Evolutionary conservation across 148 eudicot species (phyloP).

Genomic region (Agrostemma githago): DNA sequence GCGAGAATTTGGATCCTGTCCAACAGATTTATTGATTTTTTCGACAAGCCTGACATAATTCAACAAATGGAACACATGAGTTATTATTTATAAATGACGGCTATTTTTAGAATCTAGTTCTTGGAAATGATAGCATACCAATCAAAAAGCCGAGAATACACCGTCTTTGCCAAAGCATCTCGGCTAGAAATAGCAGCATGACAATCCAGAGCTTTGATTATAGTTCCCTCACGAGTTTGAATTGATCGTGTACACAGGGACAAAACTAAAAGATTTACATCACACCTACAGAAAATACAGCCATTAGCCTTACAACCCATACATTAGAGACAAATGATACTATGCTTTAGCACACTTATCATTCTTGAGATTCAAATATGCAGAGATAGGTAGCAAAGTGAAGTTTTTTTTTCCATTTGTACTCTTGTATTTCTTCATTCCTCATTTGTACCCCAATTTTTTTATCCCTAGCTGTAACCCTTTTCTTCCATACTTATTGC

Average conservation of each 20-base stretch:
- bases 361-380: background rate
- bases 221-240: conserved; percentile 91
- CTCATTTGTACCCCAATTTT: too few relatives aligned
- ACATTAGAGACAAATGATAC: background rate
- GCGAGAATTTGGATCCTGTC: conserved; percentile 76
- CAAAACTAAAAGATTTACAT: conserved; percentile 61
- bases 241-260: conserved; percentile 85
- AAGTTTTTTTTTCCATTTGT: too few relatives aligned
- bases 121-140: conserved; percentile 47
- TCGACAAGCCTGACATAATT: conserved; percentile 78
- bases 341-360: background rate
- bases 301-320: background rate
- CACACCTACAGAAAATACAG: conserved; percentile 55
- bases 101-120: background rate
- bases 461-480: too few relatives aligned
- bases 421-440: too few relatives aligned
- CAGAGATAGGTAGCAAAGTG: background rate
- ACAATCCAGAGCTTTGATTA: conserved; percentile 85
- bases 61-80: background rate
- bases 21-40: conserved; percentile 87
- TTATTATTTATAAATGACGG: background rate
- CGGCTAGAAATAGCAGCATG: conserved; percentile 89
- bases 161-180: conserved; percentile 96
- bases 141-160: conserved; percentile 90
- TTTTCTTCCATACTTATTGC: too few relatives aligned